Evolutionary conservation across 2,329 filamentous ascomycete species (phyloP).

Genomic region (Cordyceps tenuipes): DNA sequence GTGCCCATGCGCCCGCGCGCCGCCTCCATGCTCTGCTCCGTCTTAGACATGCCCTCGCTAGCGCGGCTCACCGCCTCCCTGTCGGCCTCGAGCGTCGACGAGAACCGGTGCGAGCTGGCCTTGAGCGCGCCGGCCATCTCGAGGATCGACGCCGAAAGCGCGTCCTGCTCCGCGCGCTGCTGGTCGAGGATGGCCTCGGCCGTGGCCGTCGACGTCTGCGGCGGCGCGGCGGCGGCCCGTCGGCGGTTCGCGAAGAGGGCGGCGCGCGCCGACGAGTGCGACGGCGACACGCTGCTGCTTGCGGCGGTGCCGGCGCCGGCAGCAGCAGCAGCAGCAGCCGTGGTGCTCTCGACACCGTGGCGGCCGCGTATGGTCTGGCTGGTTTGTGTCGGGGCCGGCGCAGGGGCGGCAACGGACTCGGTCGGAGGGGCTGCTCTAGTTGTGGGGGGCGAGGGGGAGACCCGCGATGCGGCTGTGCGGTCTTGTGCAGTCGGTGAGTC

Average conservation of each 20-base stretch:
- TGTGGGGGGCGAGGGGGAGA: slow-evolving; percentile 13
- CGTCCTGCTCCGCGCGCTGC: slow-evolving; percentile 75
- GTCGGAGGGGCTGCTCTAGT: slow-evolving; percentile 6
- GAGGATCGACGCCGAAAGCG: slow-evolving; percentile 72
- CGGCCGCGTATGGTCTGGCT: slow-evolving; percentile 29
- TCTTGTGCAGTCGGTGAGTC: slow-evolving; percentile 2
- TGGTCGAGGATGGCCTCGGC: slow-evolving; percentile 67
- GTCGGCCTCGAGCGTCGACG: slow-evolving; percentile 59
- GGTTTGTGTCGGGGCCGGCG: slow-evolving; percentile 23
- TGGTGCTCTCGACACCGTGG: slow-evolving; percentile 14
- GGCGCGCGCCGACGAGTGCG: slow-evolving; percentile 31
- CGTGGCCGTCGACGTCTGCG: slow-evolving; percentile 38
- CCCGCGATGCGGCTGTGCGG: slow-evolving; percentile 29
- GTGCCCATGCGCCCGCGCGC: slow-evolving; percentile 71
- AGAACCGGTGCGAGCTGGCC: slow-evolving; percentile 63
- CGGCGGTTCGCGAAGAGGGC: slow-evolving; percentile 36
- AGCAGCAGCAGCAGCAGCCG: slow-evolving; percentile 13
- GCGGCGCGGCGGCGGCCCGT: slow-evolving; percentile 27
- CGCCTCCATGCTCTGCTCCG: slow-evolving; percentile 64
- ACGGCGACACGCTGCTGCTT: slow-evolving; percentile 14
- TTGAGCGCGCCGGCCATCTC: slow-evolving; percentile 73
- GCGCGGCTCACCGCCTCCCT: slow-evolving; percentile 66
- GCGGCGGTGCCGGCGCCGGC: slow-evolving; percentile 13
- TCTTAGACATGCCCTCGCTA: slow-evolving; percentile 67
- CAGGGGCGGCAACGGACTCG: background rate